Base-by-base conservation (phyloP, 768 basidiomycete species). In the Boletus reticuloceps region DNA sequence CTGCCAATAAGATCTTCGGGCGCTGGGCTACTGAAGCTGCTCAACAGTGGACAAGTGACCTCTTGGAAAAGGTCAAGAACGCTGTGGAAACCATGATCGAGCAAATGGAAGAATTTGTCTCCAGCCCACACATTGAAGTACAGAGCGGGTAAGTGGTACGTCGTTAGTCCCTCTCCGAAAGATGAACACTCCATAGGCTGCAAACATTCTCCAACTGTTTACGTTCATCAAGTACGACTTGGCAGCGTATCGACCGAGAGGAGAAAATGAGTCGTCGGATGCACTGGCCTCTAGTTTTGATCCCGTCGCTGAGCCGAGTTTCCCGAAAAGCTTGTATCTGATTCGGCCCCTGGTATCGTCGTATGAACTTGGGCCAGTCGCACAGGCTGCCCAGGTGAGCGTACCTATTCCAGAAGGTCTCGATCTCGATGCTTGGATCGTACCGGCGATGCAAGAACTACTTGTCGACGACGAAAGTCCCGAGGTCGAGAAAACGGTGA, bases 321-420 rank as follows among this genome's bases (percentile, higher is more conserved):
- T 91, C 64, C 97, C 97, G 3, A 94, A 95, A 74, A 92, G 90
- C 62, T 75, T 98, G 13, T 89, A 85, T 69, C 82, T 99, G 50
- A 84, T 98, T 42, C 78, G 82, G 39, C 92, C 94, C 0, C 74
- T 99, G 9, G 90, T 91, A 64, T 76, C 80, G 17, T 65, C 79
- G 6, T 86, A 95, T 63, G 88, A 92, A 56, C 82, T 99, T 19
- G 93, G 91, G 57, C 88, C 94, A 1, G 90, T 98, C 37, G 94
- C 88, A 8, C 58, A 73, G 1, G 75, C 76, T 52, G 96, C 96
- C 4, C 96, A 98, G 74, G 82, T 79, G 6, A 86, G 84, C 55
- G 88, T 98, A 1, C 81, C 82, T 6, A 61, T 91, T 3, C 97
- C 97, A 0, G 89, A 90, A 4, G 94, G 86, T 2, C 74, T 98